Conservation (phyloP, 2,329 filamentous ascomycete species). For the Coniochaeta sp. region DNA sequence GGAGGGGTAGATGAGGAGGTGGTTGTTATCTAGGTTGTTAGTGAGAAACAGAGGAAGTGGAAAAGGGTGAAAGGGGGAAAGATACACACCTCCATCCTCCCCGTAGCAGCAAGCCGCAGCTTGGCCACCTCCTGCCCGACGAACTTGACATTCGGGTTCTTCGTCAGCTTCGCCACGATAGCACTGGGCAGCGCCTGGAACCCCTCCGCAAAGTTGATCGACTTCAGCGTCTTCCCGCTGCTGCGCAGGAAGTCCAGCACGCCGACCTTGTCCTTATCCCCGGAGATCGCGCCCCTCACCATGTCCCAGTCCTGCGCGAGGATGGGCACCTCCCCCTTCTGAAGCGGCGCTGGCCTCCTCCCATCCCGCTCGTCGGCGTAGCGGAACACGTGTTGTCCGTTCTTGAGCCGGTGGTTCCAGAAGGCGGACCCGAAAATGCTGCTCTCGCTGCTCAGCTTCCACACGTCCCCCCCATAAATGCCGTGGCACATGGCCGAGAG, state of each 20-base stretch:
- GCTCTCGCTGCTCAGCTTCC: constrained; percentile 68
- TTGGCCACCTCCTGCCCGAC: constrained; percentile 39
- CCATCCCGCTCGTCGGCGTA: too few relatives aligned
- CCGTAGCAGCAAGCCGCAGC: constrained; percentile 31
- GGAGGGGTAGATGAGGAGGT: constrained; percentile 11
- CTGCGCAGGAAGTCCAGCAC: constrained; percentile 4
- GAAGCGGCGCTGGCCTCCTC: background rate
- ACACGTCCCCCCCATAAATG: constrained; percentile 86
- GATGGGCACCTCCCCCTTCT: background rate
- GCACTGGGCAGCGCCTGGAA: constrained; percentile 53
- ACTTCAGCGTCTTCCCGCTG: background rate
- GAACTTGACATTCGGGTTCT: constrained; percentile 54
- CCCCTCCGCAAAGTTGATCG: constrained; percentile 45
- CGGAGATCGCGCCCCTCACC: too few relatives aligned
- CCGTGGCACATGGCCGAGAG: constrained; percentile 75
- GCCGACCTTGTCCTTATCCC: constrained; percentile 6
- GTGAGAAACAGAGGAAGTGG: too few relatives aligned
- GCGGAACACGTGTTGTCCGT: too few relatives aligned
- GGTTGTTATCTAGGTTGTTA: constrained; percentile 11
- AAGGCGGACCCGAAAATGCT: constrained; percentile 44
- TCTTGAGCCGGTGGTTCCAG: constrained; percentile 25
- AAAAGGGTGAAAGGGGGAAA: constrained; percentile 13
- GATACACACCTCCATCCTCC: constrained; percentile 35
- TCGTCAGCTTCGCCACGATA: constrained; percentile 42
- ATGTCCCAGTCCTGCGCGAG: constrained; percentile 4